Base-by-base conservation (phyloP, 1,139 yeast species). In the Pneumocystis murina region DNA sequence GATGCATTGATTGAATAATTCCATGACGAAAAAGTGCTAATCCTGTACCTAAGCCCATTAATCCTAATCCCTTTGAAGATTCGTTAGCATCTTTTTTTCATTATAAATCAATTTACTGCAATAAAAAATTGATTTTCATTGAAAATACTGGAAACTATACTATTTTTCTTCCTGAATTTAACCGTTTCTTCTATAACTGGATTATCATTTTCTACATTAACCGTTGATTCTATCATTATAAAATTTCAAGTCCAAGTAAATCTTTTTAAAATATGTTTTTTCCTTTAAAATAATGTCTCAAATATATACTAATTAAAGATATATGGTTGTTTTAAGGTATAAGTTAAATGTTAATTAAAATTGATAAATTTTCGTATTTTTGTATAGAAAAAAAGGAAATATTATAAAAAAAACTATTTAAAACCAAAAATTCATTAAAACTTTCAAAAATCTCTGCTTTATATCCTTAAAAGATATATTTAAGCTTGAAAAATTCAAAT, bases 1-100 rank as follows among this genome's bases (percentile, higher is more conserved):
- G 80, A 2, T 83, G 78, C 1, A 92, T 83, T 2, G 84, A 78
- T 64, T 85, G 80, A 61, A 82, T 78, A 0, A 86, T 73, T 0
- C 89, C 91, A 68, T 82, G 85, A 63, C 96, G 78, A 0, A 90
- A 84, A 17, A 90, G 70, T 0, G 97, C 95, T 41, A 92, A 75
- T 0, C 86, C 86, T 0, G 96, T 91, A 28, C 98, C 98, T 2
- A 92, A 77, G 2, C 91, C 78, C 98, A 92, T 92, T 60, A 92
- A 78, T 0, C 98, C 98, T 69, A 96, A 96, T 71, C 98, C 70
- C 66, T 64, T 28, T 16, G 2, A 36, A 7, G 10, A 41, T 4
- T 41, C 35, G 8, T 33, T 41, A 41, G 28, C 36, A 48, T 12
- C 12, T 20, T 6, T 17, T 17, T 28, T 55, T 17, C 61, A 12